These are phyloP conservation scores for Tricharina praecox DNA, from an alignment of 495 filamentous ascomycete genomes.

Conservation along the genomic window DNA sequence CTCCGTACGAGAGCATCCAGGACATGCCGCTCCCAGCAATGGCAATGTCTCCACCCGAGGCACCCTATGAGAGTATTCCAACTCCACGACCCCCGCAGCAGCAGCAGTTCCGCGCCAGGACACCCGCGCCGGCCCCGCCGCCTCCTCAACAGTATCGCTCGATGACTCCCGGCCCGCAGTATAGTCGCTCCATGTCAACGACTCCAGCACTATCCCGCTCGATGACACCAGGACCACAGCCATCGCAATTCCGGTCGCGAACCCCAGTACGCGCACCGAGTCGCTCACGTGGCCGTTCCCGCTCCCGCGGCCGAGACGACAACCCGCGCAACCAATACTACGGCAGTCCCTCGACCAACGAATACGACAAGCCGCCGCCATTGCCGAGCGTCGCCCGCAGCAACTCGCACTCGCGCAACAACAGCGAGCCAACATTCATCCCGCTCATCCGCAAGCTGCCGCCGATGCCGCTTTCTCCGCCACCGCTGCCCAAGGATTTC, in stretches of 20 bases:
- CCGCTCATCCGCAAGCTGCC: slow-evolving; percentile 25
- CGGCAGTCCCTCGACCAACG: background rate
- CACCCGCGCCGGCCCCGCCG: too few relatives aligned
- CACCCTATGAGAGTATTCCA: background rate
- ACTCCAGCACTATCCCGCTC: background rate
- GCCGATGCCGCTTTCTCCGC: slow-evolving; percentile 20
- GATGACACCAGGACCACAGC: background rate
- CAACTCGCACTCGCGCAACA: slow-evolving; percentile 15
- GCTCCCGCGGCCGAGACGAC: background rate
- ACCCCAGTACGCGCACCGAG: background rate
- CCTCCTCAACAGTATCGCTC: too few relatives aligned
- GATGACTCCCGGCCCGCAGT: too few relatives aligned
- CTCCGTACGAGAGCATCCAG: slow-evolving; percentile 8
- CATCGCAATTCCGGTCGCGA: background rate
- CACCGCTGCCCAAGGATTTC: slow-evolving; percentile 23
- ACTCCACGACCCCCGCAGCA: too few relatives aligned
- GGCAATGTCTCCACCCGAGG: slow-evolving; percentile 1
- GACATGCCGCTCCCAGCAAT: slow-evolving; percentile 5
- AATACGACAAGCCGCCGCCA: background rate
- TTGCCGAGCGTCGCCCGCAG: slow-evolving; percentile 15
- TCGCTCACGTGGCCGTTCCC: background rate
- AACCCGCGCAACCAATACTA: background rate
- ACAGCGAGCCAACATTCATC: slow-evolving; percentile 14
- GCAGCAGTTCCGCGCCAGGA: too few relatives aligned
- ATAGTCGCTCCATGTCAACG: background rate